Percentiles rank a stretch among this genome's conserved stretches.
Conservation (phyloP, 2,329 filamentous ascomycete species). For the Fusarium globosum region DNA sequence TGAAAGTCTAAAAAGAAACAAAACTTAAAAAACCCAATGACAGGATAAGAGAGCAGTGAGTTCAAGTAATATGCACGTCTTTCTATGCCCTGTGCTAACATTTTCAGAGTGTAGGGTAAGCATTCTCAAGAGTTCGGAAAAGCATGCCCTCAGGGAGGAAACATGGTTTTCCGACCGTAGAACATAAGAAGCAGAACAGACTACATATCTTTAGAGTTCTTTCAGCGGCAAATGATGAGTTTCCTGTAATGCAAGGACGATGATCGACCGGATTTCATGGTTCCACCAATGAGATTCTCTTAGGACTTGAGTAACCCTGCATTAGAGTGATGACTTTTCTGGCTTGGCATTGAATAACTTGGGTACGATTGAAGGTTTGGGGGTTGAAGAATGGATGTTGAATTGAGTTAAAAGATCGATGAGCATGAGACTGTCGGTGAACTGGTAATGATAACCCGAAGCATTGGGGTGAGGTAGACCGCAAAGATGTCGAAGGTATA, state of each 20-base stretch:
- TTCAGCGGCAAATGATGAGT: background rate
- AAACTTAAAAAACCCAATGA: too few species aligned
- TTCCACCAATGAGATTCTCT: background rate
- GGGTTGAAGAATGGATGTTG: background rate
- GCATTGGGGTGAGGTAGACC: background rate
- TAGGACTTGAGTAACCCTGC: background rate
- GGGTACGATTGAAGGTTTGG: background rate
- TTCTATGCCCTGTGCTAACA: background rate
- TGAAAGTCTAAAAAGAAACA: too few species aligned
- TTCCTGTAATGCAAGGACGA: background rate
- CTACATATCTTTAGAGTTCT: too few species aligned
- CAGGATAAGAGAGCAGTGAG: too few species aligned
- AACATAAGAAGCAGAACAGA: too few species aligned
- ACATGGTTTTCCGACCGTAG: background rate
- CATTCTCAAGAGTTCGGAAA: background rate
- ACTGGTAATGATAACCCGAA: background rate
- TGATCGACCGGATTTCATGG: background rate
- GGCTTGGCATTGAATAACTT: background rate
- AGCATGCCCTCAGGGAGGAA: background rate
- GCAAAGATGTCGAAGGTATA: background rate
- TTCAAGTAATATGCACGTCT: background rate
- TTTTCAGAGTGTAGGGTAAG: background rate
- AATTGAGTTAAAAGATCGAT: background rate
- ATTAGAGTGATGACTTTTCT: background rate
- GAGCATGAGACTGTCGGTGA: background rate